Conservation (phyloP, 768 basidiomycete genomes). For the Lentinula aciculospora region DNA sequence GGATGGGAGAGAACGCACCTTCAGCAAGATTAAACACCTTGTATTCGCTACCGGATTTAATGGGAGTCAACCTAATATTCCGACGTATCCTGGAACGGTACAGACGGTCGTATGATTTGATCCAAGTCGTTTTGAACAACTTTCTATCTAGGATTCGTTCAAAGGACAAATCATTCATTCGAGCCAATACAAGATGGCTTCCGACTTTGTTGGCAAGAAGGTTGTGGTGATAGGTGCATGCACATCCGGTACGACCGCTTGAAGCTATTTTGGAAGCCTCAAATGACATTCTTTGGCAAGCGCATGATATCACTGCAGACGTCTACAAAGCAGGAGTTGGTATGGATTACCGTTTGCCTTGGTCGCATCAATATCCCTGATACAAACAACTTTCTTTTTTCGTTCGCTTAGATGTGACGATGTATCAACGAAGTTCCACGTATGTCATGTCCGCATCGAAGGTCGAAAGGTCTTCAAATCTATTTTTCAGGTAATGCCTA, state of each 20-base stretch:
- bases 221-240: conserved; percentile 66
- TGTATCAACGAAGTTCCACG: conserved; percentile 51
- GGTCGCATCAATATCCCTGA: not conserved
- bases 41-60: conserved; percentile 42
- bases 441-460: conserved; percentile 38
- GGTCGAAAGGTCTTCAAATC: conserved; percentile 27
- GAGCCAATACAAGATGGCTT: conserved; percentile 44
- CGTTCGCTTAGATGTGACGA: conserved; percentile 39
- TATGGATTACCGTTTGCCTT: conserved; percentile 12
- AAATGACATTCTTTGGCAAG: conserved; percentile 12
- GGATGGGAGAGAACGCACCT: conserved; percentile 28
- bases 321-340: conserved; percentile 40
- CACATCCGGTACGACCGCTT: conserved; percentile 42
- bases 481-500: conserved; percentile 19
- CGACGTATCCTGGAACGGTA: not conserved
- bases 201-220: conserved; percentile 61
- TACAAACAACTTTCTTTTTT: not conserved
- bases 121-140: not conserved
- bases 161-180: conserved; percentile 63
- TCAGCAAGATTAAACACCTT: conserved; percentile 39
- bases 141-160: conserved; percentile 43
- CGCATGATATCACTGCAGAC: conserved; percentile 46
- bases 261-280: not conserved
- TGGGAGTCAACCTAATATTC: not conserved
- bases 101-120: not conserved